Percentiles rank a stretch among this genome's conserved stretches.
Evolutionary conservation across 2,329 filamentous ascomycete genomes (phyloP).

Genomic region (Fonsecaea nubica): DNA sequence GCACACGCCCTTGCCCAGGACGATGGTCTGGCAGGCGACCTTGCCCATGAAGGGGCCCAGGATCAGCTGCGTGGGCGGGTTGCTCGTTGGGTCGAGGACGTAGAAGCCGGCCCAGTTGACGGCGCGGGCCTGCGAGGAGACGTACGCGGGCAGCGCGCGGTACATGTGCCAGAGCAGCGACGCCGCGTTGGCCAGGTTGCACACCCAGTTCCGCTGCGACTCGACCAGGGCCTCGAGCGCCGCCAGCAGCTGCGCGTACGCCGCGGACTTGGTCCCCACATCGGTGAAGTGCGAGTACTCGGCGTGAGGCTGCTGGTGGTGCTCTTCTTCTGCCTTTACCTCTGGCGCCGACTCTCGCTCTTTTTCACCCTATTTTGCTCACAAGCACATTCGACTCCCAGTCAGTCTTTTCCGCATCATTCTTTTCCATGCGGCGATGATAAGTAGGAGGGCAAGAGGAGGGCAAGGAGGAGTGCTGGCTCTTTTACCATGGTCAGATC

Average conservation of each 20-base stretch:
- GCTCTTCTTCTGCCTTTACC: no score
- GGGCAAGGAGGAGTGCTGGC: background rate
- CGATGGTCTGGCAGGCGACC: constrained; percentile 57
- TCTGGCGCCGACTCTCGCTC: no score
- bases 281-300: constrained; percentile 54
- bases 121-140: constrained; percentile 48
- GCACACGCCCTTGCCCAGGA: constrained; percentile 55
- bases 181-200: constrained; percentile 55
- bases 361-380: background rate
- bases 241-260: constrained; percentile 52
- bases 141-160: constrained; percentile 52
- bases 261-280: constrained; percentile 49
- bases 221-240: constrained; percentile 49
- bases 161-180: constrained; percentile 59
- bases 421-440: no score
- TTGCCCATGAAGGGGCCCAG: constrained; percentile 58
- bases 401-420: no score
- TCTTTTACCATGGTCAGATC: background rate
- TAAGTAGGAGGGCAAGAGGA: no score
- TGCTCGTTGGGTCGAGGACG: constrained; percentile 42
- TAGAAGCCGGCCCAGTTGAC: constrained; percentile 60
- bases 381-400: no score
- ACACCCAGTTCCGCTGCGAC: constrained; percentile 57
- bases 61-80: constrained; percentile 43
- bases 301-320: constrained; percentile 51